Evolutionary conservation across 805 yeast genomes (phyloP).

Genomic region (Wickerhamomyces bovis): DNA sequence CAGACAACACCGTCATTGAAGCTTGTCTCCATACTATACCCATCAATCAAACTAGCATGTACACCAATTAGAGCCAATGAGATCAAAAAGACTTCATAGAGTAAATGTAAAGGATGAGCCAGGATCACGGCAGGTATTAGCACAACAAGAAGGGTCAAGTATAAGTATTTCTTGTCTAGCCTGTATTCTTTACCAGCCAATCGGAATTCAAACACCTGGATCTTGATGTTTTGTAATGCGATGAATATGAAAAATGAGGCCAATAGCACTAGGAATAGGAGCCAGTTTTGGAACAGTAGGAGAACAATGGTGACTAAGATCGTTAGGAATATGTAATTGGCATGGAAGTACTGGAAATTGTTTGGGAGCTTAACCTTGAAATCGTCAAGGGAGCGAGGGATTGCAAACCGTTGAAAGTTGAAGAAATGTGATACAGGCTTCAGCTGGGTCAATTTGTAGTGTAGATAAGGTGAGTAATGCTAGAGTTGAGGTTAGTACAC

Average conservation of each 20-base stretch:
- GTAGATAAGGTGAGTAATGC: constrained; percentile 12
- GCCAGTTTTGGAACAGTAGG: constrained; percentile 8
- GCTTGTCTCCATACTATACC: constrained; percentile 12
- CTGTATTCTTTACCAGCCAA: neutral
- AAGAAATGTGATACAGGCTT: constrained; percentile 13
- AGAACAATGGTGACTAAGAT: constrained; percentile 2
- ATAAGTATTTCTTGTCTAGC: constrained; percentile 2
- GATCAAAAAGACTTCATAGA: constrained; percentile 2
- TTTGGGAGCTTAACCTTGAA: constrained; percentile 4
- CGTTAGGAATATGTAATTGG: constrained; percentile 11
- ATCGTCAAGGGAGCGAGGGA: constrained; percentile 4
- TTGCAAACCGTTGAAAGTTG: constrained; percentile 2
- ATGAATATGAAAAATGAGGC: constrained; percentile 3
- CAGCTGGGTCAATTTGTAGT: constrained; percentile 13
- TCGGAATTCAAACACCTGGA: constrained; percentile 3
- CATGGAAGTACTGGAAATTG: constrained; percentile 9
- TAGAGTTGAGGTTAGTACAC: neutral
- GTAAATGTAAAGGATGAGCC: neutral
- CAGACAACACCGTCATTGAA: constrained; percentile 15
- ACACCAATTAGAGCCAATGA: constrained; percentile 3
- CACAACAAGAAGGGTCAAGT: neutral
- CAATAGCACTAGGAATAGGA: constrained; percentile 3
- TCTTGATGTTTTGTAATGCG: constrained; percentile 1
- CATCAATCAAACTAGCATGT: constrained; percentile 12
- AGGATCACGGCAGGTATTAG: constrained; percentile 2